phyloP scores from a whole-genome alignment of 129 eudicot genomes.

The Chrysanthemum makinoi region DNA sequence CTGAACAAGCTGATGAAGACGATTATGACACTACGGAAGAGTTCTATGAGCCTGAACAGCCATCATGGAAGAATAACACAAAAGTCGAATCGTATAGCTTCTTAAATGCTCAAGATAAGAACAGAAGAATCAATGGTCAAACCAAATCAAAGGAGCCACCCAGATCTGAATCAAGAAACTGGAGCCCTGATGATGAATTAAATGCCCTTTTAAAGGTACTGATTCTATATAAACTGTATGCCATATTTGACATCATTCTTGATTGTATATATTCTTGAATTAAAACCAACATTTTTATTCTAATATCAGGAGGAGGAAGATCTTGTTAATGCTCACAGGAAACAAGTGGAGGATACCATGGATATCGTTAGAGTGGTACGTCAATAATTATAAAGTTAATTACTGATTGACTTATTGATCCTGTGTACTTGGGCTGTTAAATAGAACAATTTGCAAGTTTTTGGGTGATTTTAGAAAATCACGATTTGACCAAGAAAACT shows the following conservation, averaged over 20 bases:
- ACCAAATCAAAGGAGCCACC: constrained; percentile 69
- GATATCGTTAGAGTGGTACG: constrained; percentile 92
- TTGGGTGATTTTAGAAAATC: background rate
- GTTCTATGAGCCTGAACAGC: constrained; percentile 62
- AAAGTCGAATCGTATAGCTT: constrained; percentile 46
- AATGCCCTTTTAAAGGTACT: constrained; percentile 72
- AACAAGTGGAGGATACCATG: constrained; percentile 98
- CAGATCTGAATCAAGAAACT: constrained; percentile 49
- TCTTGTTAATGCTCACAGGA: constrained; percentile 92
- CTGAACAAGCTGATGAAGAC: constrained; percentile 69
- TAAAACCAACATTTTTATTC: background rate
- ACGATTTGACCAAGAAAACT: background rate
- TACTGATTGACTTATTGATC: background rate
- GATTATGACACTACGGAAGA: constrained; percentile 77
- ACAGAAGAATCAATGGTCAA: constrained; percentile 56
- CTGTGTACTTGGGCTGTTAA: constrained; percentile 1
- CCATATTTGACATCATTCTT: background rate
- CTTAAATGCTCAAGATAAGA: constrained; percentile 53
- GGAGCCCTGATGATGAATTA: constrained; percentile 65
- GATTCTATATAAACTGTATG: background rate
- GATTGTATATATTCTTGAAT: background rate
- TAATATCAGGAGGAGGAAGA: constrained; percentile 94
- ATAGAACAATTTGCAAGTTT: background rate
- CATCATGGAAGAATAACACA: constrained; percentile 52
- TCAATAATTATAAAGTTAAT: constrained; percentile 2